These are phyloP conservation scores for Naganishia onofrii DNA, from an alignment of 768 basidiomycete genomes.

Conservation along the genomic window DNA sequence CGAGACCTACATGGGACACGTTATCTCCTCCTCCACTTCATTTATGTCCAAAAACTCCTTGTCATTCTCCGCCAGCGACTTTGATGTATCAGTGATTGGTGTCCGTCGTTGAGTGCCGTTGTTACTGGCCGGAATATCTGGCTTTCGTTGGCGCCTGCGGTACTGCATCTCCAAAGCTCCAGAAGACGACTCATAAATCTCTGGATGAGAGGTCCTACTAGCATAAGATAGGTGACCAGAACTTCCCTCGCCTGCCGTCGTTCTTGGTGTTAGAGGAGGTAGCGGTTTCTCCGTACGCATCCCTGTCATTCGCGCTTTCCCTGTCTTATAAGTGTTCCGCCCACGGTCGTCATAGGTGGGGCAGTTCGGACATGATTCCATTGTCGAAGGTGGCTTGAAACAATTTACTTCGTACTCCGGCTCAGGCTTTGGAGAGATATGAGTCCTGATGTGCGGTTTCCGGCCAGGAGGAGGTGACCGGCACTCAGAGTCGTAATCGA, in stretches of 20 bases:
- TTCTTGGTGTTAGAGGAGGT: neutral
- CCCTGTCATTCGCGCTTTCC: neutral
- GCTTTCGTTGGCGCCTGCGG: neutral
- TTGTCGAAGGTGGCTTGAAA: neutral
- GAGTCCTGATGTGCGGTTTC: neutral
- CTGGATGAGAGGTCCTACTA: neutral
- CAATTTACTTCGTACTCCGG: neutral
- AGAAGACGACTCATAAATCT: neutral
- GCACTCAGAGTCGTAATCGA: neutral
- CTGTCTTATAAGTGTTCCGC: neutral
- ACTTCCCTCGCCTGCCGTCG: neutral
- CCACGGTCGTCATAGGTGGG: neutral
- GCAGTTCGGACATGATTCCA: neutral
- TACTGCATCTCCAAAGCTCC: neutral
- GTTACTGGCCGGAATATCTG: neutral
- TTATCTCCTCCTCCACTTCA: slow-evolving; percentile 26
- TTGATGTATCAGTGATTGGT: neutral
- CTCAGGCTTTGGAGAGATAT: neutral
- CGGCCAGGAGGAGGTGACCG: neutral
- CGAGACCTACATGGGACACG: slow-evolving; percentile 28
- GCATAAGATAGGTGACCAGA: neutral
- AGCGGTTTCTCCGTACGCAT: neutral
- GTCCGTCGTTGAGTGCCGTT: neutral
- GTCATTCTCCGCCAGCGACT: neutral
- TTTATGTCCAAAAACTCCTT: neutral